A percentile compares a stretch with the other conserved stretches of the same genome.
Evolutionary conservation across 257 asterid species (phyloP).

Genomic region (Henckelia pumila): DNA sequence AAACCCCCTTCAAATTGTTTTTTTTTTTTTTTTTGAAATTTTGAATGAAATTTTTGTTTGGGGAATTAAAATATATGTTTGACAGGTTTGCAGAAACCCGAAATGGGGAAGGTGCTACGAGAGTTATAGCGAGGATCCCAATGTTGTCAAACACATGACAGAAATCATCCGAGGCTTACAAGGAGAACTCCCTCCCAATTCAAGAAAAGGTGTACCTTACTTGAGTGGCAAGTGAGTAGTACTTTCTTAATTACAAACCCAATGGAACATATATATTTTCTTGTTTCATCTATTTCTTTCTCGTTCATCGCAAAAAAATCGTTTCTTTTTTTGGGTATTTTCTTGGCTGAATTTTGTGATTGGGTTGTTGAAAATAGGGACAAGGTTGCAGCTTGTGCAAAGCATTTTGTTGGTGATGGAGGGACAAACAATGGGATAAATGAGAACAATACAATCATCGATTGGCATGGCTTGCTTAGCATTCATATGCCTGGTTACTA

Average conservation of each 20-base stretch:
- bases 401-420: constrained; percentile 27
- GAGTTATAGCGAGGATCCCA: constrained; percentile 26
- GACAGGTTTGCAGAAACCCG: constrained; percentile 28
- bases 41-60: too few relatives aligned
- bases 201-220: constrained; percentile 27
- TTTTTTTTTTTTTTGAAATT: too few relatives aligned
- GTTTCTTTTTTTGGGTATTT: not conserved
- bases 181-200: constrained; percentile 26
- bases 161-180: constrained; percentile 29
- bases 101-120: constrained; percentile 35
- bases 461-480: constrained; percentile 20
- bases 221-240: constrained; percentile 28
- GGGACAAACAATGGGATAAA: constrained; percentile 26
- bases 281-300: too few relatives aligned
- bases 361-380: constrained; percentile 3
- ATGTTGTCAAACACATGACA: constrained; percentile 25
- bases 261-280: too few relatives aligned
- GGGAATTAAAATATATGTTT: too few relatives aligned
- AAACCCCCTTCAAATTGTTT: too few relatives aligned
- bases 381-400: constrained; percentile 25
- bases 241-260: too few relatives aligned
- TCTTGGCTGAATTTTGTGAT: not conserved
- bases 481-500: constrained; percentile 30
- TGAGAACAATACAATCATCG: constrained; percentile 21
- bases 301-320: too few relatives aligned